Conservation (phyloP, 164 flowering plant species). For the Echeveria elegans region DNA sequence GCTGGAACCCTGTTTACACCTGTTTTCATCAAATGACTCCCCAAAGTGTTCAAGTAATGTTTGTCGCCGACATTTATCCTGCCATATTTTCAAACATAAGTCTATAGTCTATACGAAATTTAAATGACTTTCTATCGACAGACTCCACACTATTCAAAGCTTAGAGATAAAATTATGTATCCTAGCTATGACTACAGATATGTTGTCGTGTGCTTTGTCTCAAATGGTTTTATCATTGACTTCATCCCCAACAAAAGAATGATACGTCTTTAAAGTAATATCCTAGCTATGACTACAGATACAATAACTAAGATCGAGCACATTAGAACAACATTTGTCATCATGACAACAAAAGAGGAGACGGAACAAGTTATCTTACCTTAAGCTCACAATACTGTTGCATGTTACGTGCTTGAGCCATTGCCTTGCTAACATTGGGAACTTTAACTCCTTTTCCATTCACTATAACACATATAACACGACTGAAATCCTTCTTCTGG, state of each 20-base stretch:
- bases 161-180: neutral
- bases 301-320: neutral
- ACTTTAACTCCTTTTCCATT: conserved; percentile 52
- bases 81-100: conserved; percentile 14
- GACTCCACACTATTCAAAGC: no score
- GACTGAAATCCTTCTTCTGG: conserved; percentile 95
- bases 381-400: conserved; percentile 83
- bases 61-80: conserved; percentile 75
- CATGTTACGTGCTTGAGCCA: conserved; percentile 87
- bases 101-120: no score
- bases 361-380: conserved; percentile 26
- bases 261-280: neutral
- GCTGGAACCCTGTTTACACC: conserved; percentile 63
- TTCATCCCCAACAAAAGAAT: neutral
- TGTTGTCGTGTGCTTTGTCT: no score
- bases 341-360: neutral
- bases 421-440: conserved; percentile 55
- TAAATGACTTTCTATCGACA: no score
- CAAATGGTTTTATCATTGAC: neutral
- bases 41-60: conserved; percentile 79
- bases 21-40: conserved; percentile 50
- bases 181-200: no score
- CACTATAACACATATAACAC: conserved; percentile 83
- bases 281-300: no score
- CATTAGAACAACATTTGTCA: no score